These are phyloP conservation scores for Penicillium sclerotiorum DNA, from an alignment of 2,329 filamentous ascomycete genomes.

Conservation along the genomic window DNA sequence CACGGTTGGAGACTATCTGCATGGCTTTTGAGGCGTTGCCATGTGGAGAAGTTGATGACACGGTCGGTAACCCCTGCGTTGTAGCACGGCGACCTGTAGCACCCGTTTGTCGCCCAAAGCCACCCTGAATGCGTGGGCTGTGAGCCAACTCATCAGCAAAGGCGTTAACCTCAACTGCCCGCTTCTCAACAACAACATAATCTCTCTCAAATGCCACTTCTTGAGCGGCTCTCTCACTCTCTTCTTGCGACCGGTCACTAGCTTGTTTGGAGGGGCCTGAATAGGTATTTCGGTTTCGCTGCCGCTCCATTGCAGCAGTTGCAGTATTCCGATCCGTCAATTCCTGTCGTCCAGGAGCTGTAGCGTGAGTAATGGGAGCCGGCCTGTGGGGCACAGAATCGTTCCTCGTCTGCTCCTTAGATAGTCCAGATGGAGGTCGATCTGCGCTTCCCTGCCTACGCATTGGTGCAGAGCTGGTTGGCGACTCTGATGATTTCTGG, in stretches of 20 bases:
- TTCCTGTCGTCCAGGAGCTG: conserved; percentile 46
- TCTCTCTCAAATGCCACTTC: conserved; percentile 90
- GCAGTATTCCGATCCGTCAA: conserved; percentile 36
- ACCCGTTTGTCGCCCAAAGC: conserved; percentile 57
- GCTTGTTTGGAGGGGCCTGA: conserved; percentile 51
- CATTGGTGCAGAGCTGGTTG: conserved; percentile 32
- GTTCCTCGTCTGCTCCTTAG: conserved; percentile 30
- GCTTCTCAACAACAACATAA: conserved; percentile 94
- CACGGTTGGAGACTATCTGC: conserved; percentile 70
- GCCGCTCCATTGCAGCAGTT: conserved; percentile 60
- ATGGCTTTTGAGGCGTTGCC: conserved; percentile 70
- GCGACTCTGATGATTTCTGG: conserved; percentile 31
- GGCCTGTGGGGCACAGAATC: conserved; percentile 36
- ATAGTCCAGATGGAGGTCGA: conserved; percentile 24
- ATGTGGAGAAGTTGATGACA: conserved; percentile 69
- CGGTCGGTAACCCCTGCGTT: conserved; percentile 71
- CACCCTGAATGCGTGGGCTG: conserved; percentile 66
- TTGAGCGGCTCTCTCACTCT: conserved; percentile 70
- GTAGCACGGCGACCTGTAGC: conserved; percentile 75
- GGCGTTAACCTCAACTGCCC: conserved; percentile 93
- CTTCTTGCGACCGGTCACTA: conserved; percentile 39
- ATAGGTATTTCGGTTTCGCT: conserved; percentile 56
- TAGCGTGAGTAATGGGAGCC: conserved; percentile 36
- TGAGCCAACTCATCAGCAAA: conserved; percentile 93
- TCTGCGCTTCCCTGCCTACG: conserved; percentile 39